phyloP scores from a whole-genome alignment of 306 rosid species.

The Castanea mollissima region DNA sequence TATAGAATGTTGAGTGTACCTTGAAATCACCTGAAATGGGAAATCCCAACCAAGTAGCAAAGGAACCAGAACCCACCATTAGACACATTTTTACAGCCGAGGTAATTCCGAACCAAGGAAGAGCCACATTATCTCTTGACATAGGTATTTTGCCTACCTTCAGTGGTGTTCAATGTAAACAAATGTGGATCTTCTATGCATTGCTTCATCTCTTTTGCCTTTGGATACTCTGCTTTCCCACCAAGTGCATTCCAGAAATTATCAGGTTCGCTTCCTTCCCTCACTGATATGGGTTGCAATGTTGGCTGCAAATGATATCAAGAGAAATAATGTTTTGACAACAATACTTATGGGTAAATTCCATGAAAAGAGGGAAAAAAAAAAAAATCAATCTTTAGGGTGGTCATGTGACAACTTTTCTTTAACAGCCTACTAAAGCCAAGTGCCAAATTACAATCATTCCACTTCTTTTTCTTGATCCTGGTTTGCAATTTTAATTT shows the following conservation, averaged over 20 bases:
- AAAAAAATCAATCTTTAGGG: neutral
- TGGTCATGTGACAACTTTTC: neutral
- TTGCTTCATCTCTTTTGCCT: conserved; percentile 69
- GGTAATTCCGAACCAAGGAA: conserved; percentile 58
- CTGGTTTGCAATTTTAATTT: neutral
- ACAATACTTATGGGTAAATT: conserved; percentile 2
- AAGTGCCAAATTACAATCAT: neutral
- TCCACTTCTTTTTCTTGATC: neutral
- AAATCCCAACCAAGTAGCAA: conserved; percentile 40
- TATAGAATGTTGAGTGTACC: conserved; percentile 44
- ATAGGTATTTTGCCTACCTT: conserved; percentile 56
- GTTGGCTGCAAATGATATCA: conserved; percentile 57
- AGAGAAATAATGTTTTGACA: conserved; percentile 8
- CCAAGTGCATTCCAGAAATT: conserved; percentile 73
- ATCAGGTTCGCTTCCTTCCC: conserved; percentile 95
- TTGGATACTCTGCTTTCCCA: conserved; percentile 73
- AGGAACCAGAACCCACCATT: conserved; percentile 70
- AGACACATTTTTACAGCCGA: conserved; percentile 50
- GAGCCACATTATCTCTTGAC: conserved; percentile 36
- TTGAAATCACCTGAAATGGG: conserved; percentile 75
- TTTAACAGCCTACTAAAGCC: neutral
- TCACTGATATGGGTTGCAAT: conserved; percentile 74
- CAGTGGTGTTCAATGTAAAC: conserved; percentile 56
- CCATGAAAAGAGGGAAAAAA: neutral
- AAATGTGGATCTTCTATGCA: conserved; percentile 76